A percentile compares a stretch with the other conserved stretches of the same genome.
phyloP scores from a whole-genome alignment of 495 filamentous ascomycete genomes.

The Daldinia bambusicola region DNA sequence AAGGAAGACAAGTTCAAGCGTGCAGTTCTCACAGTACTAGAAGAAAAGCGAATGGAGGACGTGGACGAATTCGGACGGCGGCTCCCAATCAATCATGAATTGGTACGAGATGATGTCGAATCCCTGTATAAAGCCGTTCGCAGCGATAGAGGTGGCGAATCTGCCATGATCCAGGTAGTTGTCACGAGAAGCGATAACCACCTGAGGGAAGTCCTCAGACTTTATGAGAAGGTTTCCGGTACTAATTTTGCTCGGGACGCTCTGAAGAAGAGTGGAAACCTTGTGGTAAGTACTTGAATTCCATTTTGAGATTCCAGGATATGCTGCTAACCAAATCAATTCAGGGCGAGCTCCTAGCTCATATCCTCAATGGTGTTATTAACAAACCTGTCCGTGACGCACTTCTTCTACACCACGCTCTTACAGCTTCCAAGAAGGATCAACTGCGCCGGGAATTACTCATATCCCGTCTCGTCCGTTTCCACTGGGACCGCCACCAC shows the following conservation, averaged over 20 bases:
- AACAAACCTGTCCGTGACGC: slow-evolving; percentile 95
- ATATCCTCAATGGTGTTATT: slow-evolving; percentile 96
- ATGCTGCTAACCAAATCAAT: slow-evolving; percentile 24
- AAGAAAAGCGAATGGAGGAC: slow-evolving; percentile 85
- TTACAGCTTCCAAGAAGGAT: slow-evolving; percentile 70
- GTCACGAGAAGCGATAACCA: slow-evolving; percentile 81
- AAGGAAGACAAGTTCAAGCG: slow-evolving; percentile 94
- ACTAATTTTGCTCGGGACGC: slow-evolving; percentile 89
- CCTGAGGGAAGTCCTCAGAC: slow-evolving; percentile 77
- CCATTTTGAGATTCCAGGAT: not conserved
- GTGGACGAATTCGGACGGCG: slow-evolving; percentile 59
- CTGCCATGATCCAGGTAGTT: slow-evolving; percentile 87
- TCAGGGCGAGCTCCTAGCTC: slow-evolving; percentile 92
- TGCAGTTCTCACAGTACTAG: slow-evolving; percentile 85
- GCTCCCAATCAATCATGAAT: slow-evolving; percentile 55
- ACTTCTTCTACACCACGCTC: slow-evolving; percentile 91
- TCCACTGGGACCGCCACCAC: slow-evolving; percentile 85
- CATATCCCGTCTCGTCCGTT: slow-evolving; percentile 80
- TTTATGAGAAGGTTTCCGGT: slow-evolving; percentile 74
- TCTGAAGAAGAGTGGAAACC: slow-evolving; percentile 85
- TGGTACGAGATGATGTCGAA: slow-evolving; percentile 76
- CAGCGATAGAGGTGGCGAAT: slow-evolving; percentile 85
- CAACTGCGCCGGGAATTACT: slow-evolving; percentile 81
- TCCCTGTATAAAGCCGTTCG: slow-evolving; percentile 75
- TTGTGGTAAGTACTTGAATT: slow-evolving; percentile 74